Evolutionary conservation across 805 yeast genomes (phyloP).

Genomic region (Zygotorulaspora florentina): DNA sequence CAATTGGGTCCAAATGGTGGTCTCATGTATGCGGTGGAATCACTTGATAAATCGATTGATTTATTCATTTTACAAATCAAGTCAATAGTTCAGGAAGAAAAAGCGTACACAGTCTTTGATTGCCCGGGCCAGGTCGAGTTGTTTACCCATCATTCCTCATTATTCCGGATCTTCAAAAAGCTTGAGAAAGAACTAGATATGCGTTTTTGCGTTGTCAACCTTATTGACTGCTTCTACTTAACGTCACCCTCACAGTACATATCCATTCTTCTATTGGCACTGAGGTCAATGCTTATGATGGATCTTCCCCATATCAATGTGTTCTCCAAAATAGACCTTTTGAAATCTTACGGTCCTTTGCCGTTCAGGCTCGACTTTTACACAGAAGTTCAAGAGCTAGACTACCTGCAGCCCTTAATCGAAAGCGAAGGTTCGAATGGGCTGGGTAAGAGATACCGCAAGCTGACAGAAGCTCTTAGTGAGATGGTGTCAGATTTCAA

Average conservation of each 20-base stretch:
- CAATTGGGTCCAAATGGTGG: constrained; percentile 87
- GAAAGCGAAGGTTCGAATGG: constrained; percentile 68
- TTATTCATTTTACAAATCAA: constrained; percentile 54
- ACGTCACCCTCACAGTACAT: constrained; percentile 87
- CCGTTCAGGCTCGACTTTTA: constrained; percentile 83
- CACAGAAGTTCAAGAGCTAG: constrained; percentile 86
- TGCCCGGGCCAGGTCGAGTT: constrained; percentile 97
- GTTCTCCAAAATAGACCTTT: constrained; percentile 81
- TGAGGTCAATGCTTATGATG: constrained; percentile 88
- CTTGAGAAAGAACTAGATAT: constrained; percentile 63
- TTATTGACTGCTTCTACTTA: constrained; percentile 77
- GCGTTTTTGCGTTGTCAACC: constrained; percentile 77
- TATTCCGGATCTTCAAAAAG: constrained; percentile 60
- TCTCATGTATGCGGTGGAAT: constrained; percentile 80
- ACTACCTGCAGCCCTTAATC: constrained; percentile 60
- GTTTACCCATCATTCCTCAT: constrained; percentile 81
- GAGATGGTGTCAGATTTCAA: constrained; percentile 85
- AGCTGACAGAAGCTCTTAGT: constrained; percentile 69
- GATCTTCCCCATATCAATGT: constrained; percentile 93
- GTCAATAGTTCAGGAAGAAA: constrained; percentile 50
- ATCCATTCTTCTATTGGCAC: constrained; percentile 70
- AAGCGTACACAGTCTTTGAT: constrained; percentile 71
- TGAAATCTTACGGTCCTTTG: constrained; percentile 70
- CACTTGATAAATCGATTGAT: constrained; percentile 52
- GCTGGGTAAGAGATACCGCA: constrained; percentile 56